Percentiles rank a stretch among this genome's conserved stretches.
These are phyloP conservation scores for Aureobasidium sp. DNA, from an alignment of 2,329 filamentous ascomycete species.

Conservation along the genomic window DNA sequence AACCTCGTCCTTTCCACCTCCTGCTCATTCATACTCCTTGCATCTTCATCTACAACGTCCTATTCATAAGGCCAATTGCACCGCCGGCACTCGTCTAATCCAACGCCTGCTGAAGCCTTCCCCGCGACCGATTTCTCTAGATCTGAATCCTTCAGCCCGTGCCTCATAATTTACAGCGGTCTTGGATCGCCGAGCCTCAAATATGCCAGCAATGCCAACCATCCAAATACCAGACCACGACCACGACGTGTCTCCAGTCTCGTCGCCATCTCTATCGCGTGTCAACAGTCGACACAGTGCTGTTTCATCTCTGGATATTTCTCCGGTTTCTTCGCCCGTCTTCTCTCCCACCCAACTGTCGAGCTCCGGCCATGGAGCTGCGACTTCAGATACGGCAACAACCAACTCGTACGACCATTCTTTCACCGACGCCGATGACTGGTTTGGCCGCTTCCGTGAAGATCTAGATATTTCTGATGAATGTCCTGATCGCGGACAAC, in stretches of 20 bases:
- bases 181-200: slow-evolving; percentile 4
- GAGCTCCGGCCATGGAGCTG: neutral
- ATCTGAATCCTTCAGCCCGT: slow-evolving; percentile 11
- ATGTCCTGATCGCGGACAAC: slow-evolving; percentile 27
- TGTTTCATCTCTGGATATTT: slow-evolving; percentile 9
- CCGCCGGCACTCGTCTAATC: neutral
- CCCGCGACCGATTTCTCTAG: neutral
- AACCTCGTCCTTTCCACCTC: neutral
- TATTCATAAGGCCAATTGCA: neutral
- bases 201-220: neutral
- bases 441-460: slow-evolving; percentile 29
- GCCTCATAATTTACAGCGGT: slow-evolving; percentile 5
- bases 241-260: slow-evolving; percentile 14
- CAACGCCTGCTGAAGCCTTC: neutral
- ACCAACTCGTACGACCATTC: slow-evolving; percentile 1
- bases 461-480: slow-evolving; percentile 27
- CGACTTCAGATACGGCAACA: slow-evolving; percentile 9
- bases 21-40: neutral
- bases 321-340: slow-evolving; percentile 8
- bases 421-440: slow-evolving; percentile 26
- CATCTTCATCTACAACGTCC: neutral
- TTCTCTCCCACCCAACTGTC: slow-evolving; percentile 11
- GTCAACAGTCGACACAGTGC: slow-evolving; percentile 12
- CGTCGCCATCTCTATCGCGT: slow-evolving; percentile 10
- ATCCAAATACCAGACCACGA: neutral